Base-by-base conservation (phyloP, 1,139 yeast genomes). In the Lizanozyma gosingica region DNA sequence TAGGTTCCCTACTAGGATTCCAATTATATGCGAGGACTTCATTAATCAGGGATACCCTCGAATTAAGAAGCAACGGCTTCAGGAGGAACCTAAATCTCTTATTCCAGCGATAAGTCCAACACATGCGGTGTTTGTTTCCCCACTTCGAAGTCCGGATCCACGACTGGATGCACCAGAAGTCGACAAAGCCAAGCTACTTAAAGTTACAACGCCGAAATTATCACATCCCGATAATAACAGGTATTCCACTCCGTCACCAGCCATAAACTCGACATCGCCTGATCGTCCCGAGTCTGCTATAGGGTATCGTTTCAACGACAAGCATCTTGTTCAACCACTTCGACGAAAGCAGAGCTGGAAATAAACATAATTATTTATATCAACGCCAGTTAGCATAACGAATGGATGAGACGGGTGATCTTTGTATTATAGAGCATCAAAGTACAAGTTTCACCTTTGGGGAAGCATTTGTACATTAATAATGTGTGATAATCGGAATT, bases 241-340 rank as follows among this genome's bases (percentile, higher is more conserved):
- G 35, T 39, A 41, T 2, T 37, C 42, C 18, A 17, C 37, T 4
- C 14, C 39, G 29, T 40, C 42, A 17, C 29, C 29, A 3, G 18
- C 41, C 22, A 40, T 34, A n/a, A 33, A 39, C 27, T 54, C 60
- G 3, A 56, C 67, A 4, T 62, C 69, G 1, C 67, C 68, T 2
- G 68, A 63, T 32, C 47, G 67, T 39, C 69, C 68, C 1, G 42
- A 50, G 4, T 60, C 67, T 2, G 56, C 69, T 1, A 54, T 63
- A 22, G 71, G 68, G 3, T 62, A 66, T 2, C 45, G 69, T 27
- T 65, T 51, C 43, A 69, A 65, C 39, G 66, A 62, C 33, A 53
- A 55, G 39, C 62, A 63, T 46, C 48, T 64, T 43, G 43, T 62
- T 14, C 66, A 57, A 43, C 59, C 67, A 6, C 40, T 60, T 16